These are phyloP conservation scores for Pyrrhoderma lamaoense DNA, from an alignment of 1,284 basidiomycete genomes.

Conservation along the genomic window DNA sequence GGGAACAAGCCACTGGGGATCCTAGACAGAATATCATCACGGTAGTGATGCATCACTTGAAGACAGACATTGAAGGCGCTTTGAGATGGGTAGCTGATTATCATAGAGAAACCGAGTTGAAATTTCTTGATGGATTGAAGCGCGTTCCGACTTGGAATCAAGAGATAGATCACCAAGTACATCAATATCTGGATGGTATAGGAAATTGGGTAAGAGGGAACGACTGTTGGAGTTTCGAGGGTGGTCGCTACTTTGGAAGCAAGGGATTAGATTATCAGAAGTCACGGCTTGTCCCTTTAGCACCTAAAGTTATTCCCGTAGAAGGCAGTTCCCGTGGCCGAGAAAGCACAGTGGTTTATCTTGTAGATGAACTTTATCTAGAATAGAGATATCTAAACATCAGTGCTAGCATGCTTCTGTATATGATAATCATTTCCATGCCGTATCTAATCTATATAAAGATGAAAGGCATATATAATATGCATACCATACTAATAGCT, in stretches of 20 bases:
- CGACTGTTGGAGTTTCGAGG: conserved; percentile 35
- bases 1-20: background rate
- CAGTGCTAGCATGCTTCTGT: no score
- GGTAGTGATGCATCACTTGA: conserved; percentile 1
- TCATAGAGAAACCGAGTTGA: background rate
- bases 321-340: no score
- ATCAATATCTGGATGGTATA: conserved; percentile 32
- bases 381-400: no score
- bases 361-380: no score
- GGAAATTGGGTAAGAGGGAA: conserved; percentile 38
- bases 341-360: no score
- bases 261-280: conserved; percentile 27
- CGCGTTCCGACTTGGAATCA: conserved; percentile 23
- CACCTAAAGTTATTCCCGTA: background rate
- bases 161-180: conserved; percentile 27
- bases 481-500: no score
- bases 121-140: conserved; percentile 23
- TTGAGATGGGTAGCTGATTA: background rate
- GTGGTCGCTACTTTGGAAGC: conserved; percentile 35
- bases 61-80: background rate
- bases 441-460: no score
- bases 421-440: no score
- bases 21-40: conserved; percentile 2
- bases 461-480: no score
- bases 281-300: background rate